Evolutionary conservation across 1,284 basidiomycete species (phyloP).

Genomic region (Tremellales sp.): DNA sequence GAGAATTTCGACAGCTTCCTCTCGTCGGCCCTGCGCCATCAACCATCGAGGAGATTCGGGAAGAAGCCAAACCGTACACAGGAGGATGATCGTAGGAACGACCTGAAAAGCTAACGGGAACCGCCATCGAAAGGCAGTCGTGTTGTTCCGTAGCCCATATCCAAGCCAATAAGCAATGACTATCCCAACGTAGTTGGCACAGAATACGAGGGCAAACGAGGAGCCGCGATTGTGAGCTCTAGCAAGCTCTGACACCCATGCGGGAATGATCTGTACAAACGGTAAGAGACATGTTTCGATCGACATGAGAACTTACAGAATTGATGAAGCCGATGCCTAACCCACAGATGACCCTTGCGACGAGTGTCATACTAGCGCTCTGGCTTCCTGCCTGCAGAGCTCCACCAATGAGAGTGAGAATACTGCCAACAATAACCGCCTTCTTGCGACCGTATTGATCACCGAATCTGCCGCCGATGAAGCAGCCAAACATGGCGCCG

Average conservation of each 20-base stretch:
- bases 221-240: too few species aligned
- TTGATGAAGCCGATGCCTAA: conserved; percentile 44
- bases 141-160: conserved; percentile 36
- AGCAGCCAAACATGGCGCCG: too few species aligned
- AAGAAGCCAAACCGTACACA: conserved; percentile 22
- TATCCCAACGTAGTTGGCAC: conserved; percentile 8
- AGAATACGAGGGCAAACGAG: too few species aligned
- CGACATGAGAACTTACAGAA: too few species aligned
- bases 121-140: conserved; percentile 37
- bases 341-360: conserved; percentile 48
- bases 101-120: conserved; percentile 37
- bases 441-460: too few species aligned
- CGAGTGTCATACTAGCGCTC: conserved; percentile 50
- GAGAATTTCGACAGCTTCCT: conserved; percentile 29
- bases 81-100: conserved; percentile 18
- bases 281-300: too few species aligned
- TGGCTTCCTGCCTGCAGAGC: too few species aligned
- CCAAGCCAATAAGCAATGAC: conserved; percentile 27
- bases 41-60: conserved; percentile 38
- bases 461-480: too few species aligned
- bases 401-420: too few species aligned
- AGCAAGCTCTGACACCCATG: too few species aligned
- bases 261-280: too few species aligned
- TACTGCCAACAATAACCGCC: too few species aligned
- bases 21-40: conserved; percentile 27